Evolutionary conservation across 441 rosid species (phyloP), one percentile per base, ranked within the genome.

Genomic region (Cnidoscolus chayamansa): DNA sequence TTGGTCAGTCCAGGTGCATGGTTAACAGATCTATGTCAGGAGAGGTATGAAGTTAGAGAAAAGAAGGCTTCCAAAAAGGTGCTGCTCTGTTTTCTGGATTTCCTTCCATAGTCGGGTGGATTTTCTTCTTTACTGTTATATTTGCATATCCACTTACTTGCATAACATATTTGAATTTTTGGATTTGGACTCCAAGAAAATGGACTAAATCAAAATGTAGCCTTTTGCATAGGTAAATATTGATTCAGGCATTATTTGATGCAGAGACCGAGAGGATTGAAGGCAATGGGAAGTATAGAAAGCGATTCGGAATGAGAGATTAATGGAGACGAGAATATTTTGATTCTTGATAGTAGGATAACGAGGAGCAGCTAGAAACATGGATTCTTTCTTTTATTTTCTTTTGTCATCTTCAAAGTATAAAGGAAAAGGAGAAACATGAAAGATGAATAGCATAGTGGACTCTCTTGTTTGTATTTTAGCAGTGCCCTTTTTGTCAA

Each of bases 11-110:
- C 97, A 20, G 97, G 98, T 71, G 85, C 89, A 30, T 93, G 97
- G 97, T 78, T 93, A 80, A 85, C 98, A 2, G 97, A 93, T 72
- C 66, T 91, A 45, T 84, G 93, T 75, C 89, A 83, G 53, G 96
- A 93, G 84, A 85, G 96, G 67, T 91, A 93, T 68, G 91, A 91
- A 86, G 94, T 93, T 17, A 85, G 97, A 77, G 97, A 93, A 86
- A 93, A 91, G 85, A 91, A 89, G 82, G 72, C 93, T 72, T 87
- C 96, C 53, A 93, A 91, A 83, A 93, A 89, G 97, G 98, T 93
- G 77, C 63, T 51, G 3, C 10, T 13, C 51, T 64, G 49, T 19
- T 15, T 69, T 54, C 12, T 63, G 10, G 3, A 30, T 48, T 25
- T 61, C 40, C 43, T 30, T 37, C 17, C 11, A 6, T 25, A 2